Percentiles rank a stretch among this genome's conserved stretches.
Evolutionary conservation across 169 alveolate genomes (phyloP).

Genomic region (Amoebophrya sp.): DNA sequence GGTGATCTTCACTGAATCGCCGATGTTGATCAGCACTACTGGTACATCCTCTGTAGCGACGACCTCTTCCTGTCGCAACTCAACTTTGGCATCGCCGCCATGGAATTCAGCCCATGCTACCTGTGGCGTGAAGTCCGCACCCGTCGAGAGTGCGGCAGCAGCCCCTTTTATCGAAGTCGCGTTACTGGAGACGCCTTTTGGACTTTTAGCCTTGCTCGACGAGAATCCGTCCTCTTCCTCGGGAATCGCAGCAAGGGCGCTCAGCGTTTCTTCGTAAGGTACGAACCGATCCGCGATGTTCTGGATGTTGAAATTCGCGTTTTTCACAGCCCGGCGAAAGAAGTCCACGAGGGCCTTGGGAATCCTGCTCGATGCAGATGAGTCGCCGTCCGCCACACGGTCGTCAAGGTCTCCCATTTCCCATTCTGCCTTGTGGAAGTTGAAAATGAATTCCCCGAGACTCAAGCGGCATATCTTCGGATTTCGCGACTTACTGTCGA

Average conservation of each 20-base stretch:
- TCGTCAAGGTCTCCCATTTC: background rate
- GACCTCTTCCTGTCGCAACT: background rate
- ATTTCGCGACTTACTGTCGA: background rate
- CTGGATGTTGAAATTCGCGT: background rate
- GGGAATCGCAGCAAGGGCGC: too few species aligned
- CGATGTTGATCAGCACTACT: conserved; percentile 2
- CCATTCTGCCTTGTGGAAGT: background rate
- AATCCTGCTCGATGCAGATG: too few species aligned
- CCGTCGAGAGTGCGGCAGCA: too few species aligned
- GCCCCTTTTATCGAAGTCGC: too few species aligned
- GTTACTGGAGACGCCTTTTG: too few species aligned
- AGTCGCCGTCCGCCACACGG: background rate
- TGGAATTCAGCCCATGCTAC: background rate
- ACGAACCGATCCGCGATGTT: background rate
- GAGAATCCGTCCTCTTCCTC: too few species aligned
- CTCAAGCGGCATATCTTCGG: background rate
- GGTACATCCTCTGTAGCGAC: background rate
- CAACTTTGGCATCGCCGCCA: background rate
- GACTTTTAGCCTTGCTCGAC: too few species aligned
- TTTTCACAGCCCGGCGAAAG: background rate
- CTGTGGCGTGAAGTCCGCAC: background rate
- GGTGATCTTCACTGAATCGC: conserved; percentile 16
- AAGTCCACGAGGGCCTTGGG: background rate
- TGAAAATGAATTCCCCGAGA: background rate
- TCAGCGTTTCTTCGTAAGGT: background rate